Evolutionary conservation across 805 yeast genomes (phyloP), one percentile per base, ranked within the genome.

Genomic region (Jamesozyma hellenica): DNA sequence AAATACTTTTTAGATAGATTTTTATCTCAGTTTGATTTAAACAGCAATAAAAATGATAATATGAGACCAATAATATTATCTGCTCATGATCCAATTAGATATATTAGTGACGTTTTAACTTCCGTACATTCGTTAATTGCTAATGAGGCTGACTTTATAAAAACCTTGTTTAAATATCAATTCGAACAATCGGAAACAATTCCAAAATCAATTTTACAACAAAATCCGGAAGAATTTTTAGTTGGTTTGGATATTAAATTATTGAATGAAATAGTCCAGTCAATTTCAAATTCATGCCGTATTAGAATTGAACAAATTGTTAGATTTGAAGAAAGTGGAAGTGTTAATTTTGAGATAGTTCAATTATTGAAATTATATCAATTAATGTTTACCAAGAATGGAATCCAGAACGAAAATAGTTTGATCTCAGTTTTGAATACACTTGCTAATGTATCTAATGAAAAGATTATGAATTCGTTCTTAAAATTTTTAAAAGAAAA

Each of bases 31-130:
- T 63, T 77, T 31, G 66, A 62, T 48, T 47, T 56, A 7, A 55
- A 55, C 2, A 48, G 43, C 13, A 47, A 51, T 14, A 48, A 26
- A 4, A 35, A 58, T 16, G 23, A 25, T 25, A 43, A 42, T 26
- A 35, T 36, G 12, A 61, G 63, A 40, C 82, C 87, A 1, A 66
- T 85, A 17, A 70, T 75, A 25, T 61, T 80, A 33, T 73, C 80
- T 8, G 79, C 83, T 0, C 82, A 82, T 56, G 95, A 90, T 55
- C 83, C 96, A 1, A 67, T 78, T 19, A 68, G 95, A 40, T 88
- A 79, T 47, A 67, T 85, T 14, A 94, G 96, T 19, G 96, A 87
- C 55, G 70, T 92, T 26, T 64, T 92, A 29, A 97, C 97, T 0
- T 83, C 82, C 65, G 71, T 87, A 2, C 96, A 92, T 55, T 75